These are phyloP conservation scores for Malus sylvestris DNA, from an alignment of 306 rosid genomes.

Conservation along the genomic window DNA sequence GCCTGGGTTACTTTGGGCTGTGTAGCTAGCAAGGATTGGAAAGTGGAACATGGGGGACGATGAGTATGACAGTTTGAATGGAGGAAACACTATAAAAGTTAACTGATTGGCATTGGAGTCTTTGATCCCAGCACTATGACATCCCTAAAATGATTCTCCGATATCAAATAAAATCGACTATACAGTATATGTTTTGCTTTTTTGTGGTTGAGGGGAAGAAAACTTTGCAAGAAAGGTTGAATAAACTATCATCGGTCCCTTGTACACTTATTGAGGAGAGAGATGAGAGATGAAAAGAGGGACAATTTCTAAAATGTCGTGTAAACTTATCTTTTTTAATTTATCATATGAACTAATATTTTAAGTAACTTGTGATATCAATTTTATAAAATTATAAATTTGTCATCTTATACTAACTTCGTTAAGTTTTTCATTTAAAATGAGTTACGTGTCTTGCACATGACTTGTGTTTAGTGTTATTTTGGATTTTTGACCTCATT, in stretches of 20 bases:
- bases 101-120: conserved; percentile 8
- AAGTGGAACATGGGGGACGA: conserved; percentile 13
- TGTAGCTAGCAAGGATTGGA: background rate
- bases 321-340: too few relatives aligned
- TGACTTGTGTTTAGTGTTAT: too few relatives aligned
- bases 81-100: conserved; percentile 4
- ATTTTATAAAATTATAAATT: too few relatives aligned
- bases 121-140: conserved; percentile 23
- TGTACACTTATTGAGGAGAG: background rate
- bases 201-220: background rate
- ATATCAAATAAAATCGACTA: background rate
- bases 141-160: background rate
- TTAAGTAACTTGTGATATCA: too few relatives aligned
- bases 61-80: conserved; percentile 20
- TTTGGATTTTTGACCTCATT: too few relatives aligned
- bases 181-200: background rate
- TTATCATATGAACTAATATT: too few relatives aligned
- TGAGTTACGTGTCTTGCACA: too few relatives aligned
- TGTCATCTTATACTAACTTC: too few relatives aligned
- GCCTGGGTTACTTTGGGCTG: conserved; percentile 8
- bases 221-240: background rate
- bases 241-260: background rate
- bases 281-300: background rate
- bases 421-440: too few relatives aligned
- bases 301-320: too few relatives aligned